Evolutionary conservation across 139 green algal genomes (phyloP).

Genomic region (Coelastrella sp.): DNA sequence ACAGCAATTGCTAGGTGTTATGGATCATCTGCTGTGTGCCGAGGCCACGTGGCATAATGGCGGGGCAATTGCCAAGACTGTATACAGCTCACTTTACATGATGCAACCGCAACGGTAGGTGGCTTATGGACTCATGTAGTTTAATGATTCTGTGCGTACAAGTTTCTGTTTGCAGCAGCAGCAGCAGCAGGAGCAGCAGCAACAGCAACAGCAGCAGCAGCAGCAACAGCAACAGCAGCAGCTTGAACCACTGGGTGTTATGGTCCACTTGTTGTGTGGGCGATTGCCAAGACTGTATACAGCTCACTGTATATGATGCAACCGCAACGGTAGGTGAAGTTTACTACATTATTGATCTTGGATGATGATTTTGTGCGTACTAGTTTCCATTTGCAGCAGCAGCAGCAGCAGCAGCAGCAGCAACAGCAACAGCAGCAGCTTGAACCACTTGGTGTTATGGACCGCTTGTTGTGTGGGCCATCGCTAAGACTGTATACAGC

Average conservation of each 20-base stretch:
- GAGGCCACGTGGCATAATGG: not conserved
- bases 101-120: slow-evolving; percentile 58
- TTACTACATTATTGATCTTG: too few species aligned
- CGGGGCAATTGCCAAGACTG: slow-evolving; percentile 79
- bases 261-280: slow-evolving; percentile 71
- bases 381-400: too few species aligned
- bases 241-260: not conserved
- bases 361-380: too few species aligned
- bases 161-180: too few species aligned
- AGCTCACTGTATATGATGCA: slow-evolving; percentile 89
- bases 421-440: too few species aligned
- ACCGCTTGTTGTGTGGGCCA: too few species aligned
- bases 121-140: too few species aligned
- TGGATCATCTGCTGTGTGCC: slow-evolving; percentile 68
- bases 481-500: too few species aligned
- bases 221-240: too few species aligned
- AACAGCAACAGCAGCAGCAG: too few species aligned
- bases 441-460: too few species aligned
- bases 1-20: slow-evolving; percentile 55
- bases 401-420: not conserved
- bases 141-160: too few species aligned
- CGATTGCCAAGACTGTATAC: slow-evolving; percentile 89
- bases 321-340: slow-evolving; percentile 66
- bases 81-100: slow-evolving; percentile 93
- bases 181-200: not conserved